Base-by-base conservation (phyloP, 148 eudicot genomes). In the Fagopyrum esculentum region DNA sequence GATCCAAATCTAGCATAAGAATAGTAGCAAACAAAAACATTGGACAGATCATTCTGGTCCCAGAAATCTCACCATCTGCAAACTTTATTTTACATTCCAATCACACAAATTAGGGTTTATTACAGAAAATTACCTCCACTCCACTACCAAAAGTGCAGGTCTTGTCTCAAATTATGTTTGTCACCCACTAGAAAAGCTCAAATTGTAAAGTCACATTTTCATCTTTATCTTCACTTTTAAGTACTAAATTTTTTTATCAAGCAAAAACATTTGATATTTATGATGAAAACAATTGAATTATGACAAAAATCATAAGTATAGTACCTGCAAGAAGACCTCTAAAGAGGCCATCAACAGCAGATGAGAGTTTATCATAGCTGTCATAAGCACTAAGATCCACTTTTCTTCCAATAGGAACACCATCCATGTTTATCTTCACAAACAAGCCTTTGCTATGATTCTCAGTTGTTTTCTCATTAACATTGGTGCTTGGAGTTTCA, bases 381-480 rank as follows among this genome's bases (percentile, higher is more conserved):
- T 87, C 86, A 80, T 84, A 81, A 9, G 90, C 91, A 74, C 81
- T 82, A 48, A 95, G 91, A 82, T 95, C 97, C 10, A 95, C 91
- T 87, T 95, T 95, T 79, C 99, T 87, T 73, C 99, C 99, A 48
- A 95, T 95, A 17, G 98, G 94, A 69, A 95, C 85, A 47, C 99
- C 98, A 64, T 90, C 97, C 99, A 95, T 95, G 73, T 95, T 95
- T 71, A 95, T 90, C 90, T 95, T 95, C 76, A 95, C 99, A 83
- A 92, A 91, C 66, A 78, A 82, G 46, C 90, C 92, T 81, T 87
- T 92, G 29, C 69, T 76, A 9, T 79, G 1, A 51, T 52, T 87
- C 13, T 86, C 92, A 16, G 40, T 76, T 4, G 85, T 73, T 43
- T 82, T 82, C 68, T 86, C 82, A 71, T 71, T 82, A 51, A 83